Evolutionary conservation across 495 filamentous ascomycete species (phyloP).

Genomic region (Wilcoxina mikolae): DNA sequence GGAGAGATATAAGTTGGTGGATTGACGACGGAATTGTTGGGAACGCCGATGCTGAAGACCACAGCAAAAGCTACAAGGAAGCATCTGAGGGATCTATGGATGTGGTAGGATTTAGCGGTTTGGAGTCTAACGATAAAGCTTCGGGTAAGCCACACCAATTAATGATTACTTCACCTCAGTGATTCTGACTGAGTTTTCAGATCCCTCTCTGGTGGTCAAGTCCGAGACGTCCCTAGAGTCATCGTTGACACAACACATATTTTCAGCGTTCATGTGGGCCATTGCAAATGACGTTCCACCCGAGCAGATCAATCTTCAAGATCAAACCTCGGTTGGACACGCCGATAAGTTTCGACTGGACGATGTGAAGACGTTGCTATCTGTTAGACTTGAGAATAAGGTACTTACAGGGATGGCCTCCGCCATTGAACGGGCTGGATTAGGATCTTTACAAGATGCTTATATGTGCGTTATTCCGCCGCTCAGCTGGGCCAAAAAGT

Average conservation of each 20-base stretch:
- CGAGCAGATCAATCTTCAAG: background rate
- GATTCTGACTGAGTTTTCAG: background rate
- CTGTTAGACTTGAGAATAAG: conserved; percentile 5
- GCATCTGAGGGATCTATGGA: background rate
- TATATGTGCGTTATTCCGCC: conserved; percentile 3
- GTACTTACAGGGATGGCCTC: background rate
- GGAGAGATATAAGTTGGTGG: conserved; percentile 14
- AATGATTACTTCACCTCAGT: too few species aligned
- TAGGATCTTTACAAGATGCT: background rate
- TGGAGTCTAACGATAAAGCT: background rate
- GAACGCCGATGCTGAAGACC: background rate
- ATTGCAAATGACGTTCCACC: background rate
- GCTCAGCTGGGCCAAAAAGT: conserved; percentile 2
- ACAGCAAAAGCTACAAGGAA: background rate
- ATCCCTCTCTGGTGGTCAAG: background rate
- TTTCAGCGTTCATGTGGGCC: conserved; percentile 16
- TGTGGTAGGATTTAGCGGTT: background rate
- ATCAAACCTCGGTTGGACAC: background rate
- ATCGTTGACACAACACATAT: conserved; percentile 12
- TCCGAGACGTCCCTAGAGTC: background rate
- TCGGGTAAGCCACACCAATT: background rate
- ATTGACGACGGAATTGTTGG: background rate
- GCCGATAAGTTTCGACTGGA: background rate
- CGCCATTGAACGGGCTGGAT: background rate
- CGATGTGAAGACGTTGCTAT: background rate